A percentile compares a stretch with the other conserved stretches of the same genome.
Conservation (phyloP, 2,329 filamentous ascomycete genomes). For the Exutisphaerella laricina region DNA sequence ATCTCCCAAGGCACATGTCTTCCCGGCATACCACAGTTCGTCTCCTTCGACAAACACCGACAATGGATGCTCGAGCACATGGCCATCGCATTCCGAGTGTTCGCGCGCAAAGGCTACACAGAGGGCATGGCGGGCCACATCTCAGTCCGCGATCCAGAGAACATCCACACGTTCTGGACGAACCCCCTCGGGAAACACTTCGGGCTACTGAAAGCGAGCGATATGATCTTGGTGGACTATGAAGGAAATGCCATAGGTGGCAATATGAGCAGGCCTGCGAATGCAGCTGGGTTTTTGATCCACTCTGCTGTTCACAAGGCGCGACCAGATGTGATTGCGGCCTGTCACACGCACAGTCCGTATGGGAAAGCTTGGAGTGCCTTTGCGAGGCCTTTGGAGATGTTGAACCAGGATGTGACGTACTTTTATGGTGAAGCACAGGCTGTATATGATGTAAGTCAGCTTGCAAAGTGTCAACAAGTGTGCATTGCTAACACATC, state of each 20-base stretch:
- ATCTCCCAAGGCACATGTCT: slow-evolving; percentile 46
- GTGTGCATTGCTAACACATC: neutral
- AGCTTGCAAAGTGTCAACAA: neutral
- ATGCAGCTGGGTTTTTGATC: slow-evolving; percentile 65
- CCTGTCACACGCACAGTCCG: slow-evolving; percentile 63
- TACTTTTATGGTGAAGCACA: slow-evolving; percentile 59
- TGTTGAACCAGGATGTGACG: slow-evolving; percentile 64
- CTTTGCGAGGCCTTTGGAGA: slow-evolving; percentile 61
- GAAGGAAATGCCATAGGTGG: slow-evolving; percentile 60
- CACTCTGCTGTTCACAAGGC: slow-evolving; percentile 65
- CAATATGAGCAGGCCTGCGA: slow-evolving; percentile 55
- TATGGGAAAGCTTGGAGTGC: slow-evolving; percentile 63
- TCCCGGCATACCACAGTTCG: slow-evolving; percentile 53
- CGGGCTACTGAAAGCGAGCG: slow-evolving; percentile 56
- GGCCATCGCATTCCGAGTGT: slow-evolving; percentile 63
- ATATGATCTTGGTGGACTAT: slow-evolving; percentile 63
- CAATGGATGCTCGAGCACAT: slow-evolving; percentile 60
- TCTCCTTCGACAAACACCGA: slow-evolving; percentile 51
- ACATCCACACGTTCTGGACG: slow-evolving; percentile 61
- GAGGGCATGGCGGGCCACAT: slow-evolving; percentile 68
- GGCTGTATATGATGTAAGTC: slow-evolving; percentile 49
- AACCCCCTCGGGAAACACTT: slow-evolving; percentile 62
- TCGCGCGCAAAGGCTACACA: slow-evolving; percentile 58
- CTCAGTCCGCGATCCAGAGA: slow-evolving; percentile 60
- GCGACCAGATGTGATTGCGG: slow-evolving; percentile 61